phyloP scores from a whole-genome alignment of 2,329 filamentous ascomycete genomes.

The Fusarium pilosicola region DNA sequence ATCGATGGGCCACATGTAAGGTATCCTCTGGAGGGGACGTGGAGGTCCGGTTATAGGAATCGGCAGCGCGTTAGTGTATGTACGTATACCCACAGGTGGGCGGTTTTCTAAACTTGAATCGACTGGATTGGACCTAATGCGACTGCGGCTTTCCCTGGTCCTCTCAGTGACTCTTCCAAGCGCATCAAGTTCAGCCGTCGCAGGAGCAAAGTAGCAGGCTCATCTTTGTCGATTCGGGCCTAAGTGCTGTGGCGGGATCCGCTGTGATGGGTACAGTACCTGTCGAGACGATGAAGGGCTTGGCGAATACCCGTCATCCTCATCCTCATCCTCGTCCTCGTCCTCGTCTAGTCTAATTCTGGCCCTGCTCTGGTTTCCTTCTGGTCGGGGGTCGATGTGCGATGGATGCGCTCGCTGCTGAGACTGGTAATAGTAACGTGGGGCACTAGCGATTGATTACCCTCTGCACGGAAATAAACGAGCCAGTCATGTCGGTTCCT shows the following conservation, averaged over 20 bases:
- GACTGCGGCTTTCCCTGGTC: neutral
- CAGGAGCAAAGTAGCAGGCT: neutral
- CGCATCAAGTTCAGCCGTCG: conserved; percentile 21
- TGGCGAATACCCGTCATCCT: conserved; percentile 20
- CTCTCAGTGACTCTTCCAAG: conserved; percentile 15
- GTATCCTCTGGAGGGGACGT: neutral
- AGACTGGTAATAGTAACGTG: conserved; percentile 15
- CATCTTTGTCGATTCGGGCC: conserved; percentile 36
- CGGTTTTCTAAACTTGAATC: neutral
- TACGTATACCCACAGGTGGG: neutral
- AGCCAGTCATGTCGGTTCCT: conserved; percentile 19
- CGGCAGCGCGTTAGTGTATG: neutral
- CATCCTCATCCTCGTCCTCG: neutral
- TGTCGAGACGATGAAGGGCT: conserved; percentile 26
- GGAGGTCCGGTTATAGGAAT: conserved; percentile 17
- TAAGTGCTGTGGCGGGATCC: conserved; percentile 35
- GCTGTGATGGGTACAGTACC: conserved; percentile 28
- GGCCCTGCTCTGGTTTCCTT: neutral
- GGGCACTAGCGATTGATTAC: conserved; percentile 18
- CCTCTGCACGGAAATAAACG: conserved; percentile 21
- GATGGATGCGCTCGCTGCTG: conserved; percentile 22
- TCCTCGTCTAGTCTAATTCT: conserved; percentile 1
- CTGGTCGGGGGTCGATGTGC: conserved; percentile 31
- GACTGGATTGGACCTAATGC: conserved; percentile 2
- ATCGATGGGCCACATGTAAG: neutral